These are phyloP conservation scores for Exophiala sideris DNA, from an alignment of 2,329 filamentous ascomycete species.

Conservation along the genomic window DNA sequence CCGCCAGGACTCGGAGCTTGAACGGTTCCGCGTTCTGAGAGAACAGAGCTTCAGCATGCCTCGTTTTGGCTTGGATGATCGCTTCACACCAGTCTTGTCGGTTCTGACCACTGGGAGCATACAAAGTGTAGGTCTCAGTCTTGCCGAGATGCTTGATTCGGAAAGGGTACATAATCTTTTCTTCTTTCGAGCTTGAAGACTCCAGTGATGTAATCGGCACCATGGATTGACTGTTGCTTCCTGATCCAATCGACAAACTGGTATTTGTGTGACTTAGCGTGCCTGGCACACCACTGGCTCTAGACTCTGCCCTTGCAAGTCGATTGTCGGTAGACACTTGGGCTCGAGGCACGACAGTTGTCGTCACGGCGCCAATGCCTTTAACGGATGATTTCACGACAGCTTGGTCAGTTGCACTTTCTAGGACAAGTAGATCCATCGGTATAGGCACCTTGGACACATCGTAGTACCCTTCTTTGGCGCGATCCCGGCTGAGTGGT, in stretches of 20 bases:
- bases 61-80: constrained; percentile 91
- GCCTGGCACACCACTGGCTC: constrained; percentile 45
- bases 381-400: constrained; percentile 71
- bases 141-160: constrained; percentile 92
- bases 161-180: constrained; percentile 89
- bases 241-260: constrained; percentile 60
- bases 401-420: constrained; percentile 87
- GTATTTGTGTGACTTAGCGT: constrained; percentile 66
- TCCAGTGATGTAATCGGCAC: constrained; percentile 50
- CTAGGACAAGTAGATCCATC: constrained; percentile 90
- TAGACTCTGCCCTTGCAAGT: constrained; percentile 50
- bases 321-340: constrained; percentile 45
- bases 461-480: constrained; percentile 77
- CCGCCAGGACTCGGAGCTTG: constrained; percentile 83
- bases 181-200: constrained; percentile 57
- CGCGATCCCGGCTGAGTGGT: constrained; percentile 53
- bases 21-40: constrained; percentile 96
- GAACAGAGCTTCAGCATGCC: constrained; percentile 82
- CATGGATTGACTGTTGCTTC: constrained; percentile 49
- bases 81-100: constrained; percentile 88
- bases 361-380: constrained; percentile 67
- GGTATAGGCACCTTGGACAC: constrained; percentile 93
- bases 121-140: constrained; percentile 80
- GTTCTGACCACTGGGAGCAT: constrained; percentile 71
- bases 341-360: constrained; percentile 51